Conservation (phyloP, 306 rosid genomes). For the Astragalus membranaceus region DNA sequence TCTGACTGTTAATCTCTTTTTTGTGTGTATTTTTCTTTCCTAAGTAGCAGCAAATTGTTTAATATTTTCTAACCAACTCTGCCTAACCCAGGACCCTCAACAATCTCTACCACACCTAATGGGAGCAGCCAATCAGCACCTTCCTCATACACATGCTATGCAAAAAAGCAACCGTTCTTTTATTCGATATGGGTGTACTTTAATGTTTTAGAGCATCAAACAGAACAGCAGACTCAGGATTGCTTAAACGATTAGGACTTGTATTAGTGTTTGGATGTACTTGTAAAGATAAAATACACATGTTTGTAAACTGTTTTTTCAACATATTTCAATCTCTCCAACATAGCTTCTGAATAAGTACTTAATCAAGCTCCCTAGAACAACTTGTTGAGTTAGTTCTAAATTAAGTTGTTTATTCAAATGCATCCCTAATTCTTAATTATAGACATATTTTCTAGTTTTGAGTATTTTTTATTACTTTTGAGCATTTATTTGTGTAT, state of each 20-base stretch:
- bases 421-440: neutral
- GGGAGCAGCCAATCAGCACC: neutral
- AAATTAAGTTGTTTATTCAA: neutral
- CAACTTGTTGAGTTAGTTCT: neutral
- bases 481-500: neutral
- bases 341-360: neutral
- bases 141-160: neutral
- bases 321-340: neutral
- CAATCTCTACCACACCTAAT: neutral
- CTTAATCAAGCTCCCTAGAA: neutral
- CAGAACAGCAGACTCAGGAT: too few species aligned
- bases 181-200: too few species aligned
- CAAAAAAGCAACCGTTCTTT: too few species aligned
- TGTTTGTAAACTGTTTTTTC: neutral
- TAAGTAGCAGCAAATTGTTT: neutral
- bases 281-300: too few species aligned
- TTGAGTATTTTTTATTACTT: neutral
- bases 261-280: too few species aligned
- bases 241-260: too few species aligned
- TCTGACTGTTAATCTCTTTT: neutral
- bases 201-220: too few species aligned
- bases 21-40: neutral
- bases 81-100: neutral
- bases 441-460: neutral
- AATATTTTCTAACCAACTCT: neutral